A percentile compares a stretch with the other conserved stretches of the same genome.
phyloP scores from a whole-genome alignment of 306 rosid species.

The Malus domestica region ASM211411v1 NC_041799.1:1199001-1199500 shows the following conservation, averaged over 20 bases:
- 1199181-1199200: neutral
- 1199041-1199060: neutral
- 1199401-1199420: constrained; percentile 72
- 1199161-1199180: neutral
- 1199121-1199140: neutral
- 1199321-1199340: constrained; percentile 44
- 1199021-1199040: neutral
- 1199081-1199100: neutral
- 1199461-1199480: constrained; percentile 94
- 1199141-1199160: neutral
- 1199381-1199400: constrained; percentile 85
- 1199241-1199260: neutral
- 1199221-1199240: neutral
- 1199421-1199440: constrained; percentile 56
- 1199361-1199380: constrained; percentile 91
- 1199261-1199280: neutral
- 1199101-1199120: neutral
- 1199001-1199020: too few relatives aligned
- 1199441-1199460: constrained; percentile 81
- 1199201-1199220: neutral
- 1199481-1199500: constrained; percentile 4
- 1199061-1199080: neutral
- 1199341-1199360: constrained; percentile 71
- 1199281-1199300: neutral
- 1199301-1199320: constrained; percentile 37